Conservation (phyloP, 305 asterid species). For the Coffea humblotiana region DNA sequence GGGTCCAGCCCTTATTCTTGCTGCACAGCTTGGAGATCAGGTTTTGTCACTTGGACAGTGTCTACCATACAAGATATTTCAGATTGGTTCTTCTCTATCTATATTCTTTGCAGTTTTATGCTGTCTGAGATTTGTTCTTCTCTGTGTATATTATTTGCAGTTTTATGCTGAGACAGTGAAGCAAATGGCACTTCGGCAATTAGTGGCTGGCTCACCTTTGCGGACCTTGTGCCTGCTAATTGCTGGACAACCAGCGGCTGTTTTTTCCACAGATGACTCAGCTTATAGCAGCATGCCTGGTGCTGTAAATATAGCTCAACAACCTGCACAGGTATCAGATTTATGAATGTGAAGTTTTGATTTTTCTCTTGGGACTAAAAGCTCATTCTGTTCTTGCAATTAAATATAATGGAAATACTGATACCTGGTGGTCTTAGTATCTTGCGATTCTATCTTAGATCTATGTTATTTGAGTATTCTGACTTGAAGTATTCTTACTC, state of each 20-base stretch:
- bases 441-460: background rate
- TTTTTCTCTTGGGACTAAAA: background rate
- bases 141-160: conserved; percentile 38
- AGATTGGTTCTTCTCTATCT: background rate
- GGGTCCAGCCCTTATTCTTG: conserved; percentile 98
- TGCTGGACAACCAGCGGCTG: conserved; percentile 87
- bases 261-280: conserved; percentile 54
- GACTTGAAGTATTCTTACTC: background rate
- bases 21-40: conserved; percentile 97
- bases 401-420: background rate
- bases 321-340: conserved; percentile 59
- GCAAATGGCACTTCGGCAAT: conserved; percentile 79
- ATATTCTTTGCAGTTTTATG: conserved; percentile 60
- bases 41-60: conserved; percentile 27
- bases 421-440: background rate
- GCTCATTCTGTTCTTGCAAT: background rate
- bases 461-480: background rate
- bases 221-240: conserved; percentile 82
- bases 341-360: conserved; percentile 8
- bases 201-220: conserved; percentile 85
- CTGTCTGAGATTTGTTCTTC: background rate
- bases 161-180: conserved; percentile 78
- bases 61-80: background rate
- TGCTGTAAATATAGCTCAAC: conserved; percentile 45
- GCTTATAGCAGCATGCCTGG: conserved; percentile 44